phyloP scores from a whole-genome alignment of 2,329 filamentous ascomycete genomes.

The Penicillium sp. region DNA sequence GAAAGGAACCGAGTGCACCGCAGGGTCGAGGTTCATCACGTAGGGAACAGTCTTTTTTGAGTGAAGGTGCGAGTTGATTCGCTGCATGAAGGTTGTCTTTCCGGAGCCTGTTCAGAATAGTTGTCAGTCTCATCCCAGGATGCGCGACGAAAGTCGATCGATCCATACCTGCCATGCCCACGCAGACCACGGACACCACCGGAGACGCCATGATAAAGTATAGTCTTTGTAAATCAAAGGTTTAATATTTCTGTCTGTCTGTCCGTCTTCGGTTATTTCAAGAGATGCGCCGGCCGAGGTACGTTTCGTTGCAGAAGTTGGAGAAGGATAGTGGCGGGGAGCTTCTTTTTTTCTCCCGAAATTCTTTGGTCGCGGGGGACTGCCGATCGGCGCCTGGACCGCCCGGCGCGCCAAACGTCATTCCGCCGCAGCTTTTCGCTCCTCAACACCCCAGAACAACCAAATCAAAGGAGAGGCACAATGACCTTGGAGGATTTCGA shows the following conservation, averaged over 20 bases:
- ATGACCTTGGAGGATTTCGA: constrained; percentile 77
- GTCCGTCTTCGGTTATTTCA: too few species aligned
- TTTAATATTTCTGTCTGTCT: neutral
- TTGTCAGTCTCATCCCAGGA: constrained; percentile 5
- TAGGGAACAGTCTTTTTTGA: constrained; percentile 80
- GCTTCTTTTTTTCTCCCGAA: constrained; percentile 30
- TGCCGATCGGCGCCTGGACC: constrained; percentile 35
- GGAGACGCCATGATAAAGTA: constrained; percentile 50
- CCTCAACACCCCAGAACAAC: constrained; percentile 14
- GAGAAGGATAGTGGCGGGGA: constrained; percentile 6
- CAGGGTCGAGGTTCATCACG: constrained; percentile 95
- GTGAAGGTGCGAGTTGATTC: constrained; percentile 92
- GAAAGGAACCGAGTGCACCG: constrained; percentile 90
- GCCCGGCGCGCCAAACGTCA: constrained; percentile 41
- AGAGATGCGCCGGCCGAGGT: neutral
- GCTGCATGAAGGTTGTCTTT: constrained; percentile 99
- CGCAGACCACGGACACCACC: constrained; percentile 83
- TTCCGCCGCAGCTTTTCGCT: constrained; percentile 32
- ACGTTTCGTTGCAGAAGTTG: constrained; percentile 1
- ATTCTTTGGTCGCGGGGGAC: constrained; percentile 38
- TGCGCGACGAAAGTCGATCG: constrained; percentile 4
- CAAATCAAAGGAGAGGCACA: constrained; percentile 16
- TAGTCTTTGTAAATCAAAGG: neutral
- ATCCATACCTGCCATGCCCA: constrained; percentile 86
- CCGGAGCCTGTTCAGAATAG: constrained; percentile 68